phyloP scores from a whole-genome alignment of 2,329 filamentous ascomycete genomes.

The Aspergillus fijiensis region DNA sequence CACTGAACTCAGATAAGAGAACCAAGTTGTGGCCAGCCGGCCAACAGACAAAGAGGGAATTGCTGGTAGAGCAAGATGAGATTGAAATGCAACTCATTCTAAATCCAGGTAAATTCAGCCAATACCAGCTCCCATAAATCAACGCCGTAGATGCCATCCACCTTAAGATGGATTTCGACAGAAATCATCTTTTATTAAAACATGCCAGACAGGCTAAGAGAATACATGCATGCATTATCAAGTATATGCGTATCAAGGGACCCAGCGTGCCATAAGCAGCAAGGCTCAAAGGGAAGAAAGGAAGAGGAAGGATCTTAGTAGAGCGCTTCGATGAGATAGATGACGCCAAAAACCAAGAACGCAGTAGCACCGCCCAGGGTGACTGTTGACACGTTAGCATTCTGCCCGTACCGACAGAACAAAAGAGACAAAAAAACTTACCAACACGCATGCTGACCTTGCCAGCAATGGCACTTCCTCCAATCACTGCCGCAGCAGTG shows the following conservation, averaged over 20 bases:
- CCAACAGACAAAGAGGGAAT: background rate
- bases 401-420: background rate
- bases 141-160: background rate
- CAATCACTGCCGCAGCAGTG: slow-evolving; percentile 86
- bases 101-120: background rate
- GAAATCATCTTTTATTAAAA: background rate
- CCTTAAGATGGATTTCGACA: background rate
- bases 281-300: background rate
- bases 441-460: slow-evolving; percentile 93
- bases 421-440: slow-evolving; percentile 54
- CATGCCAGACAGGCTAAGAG: background rate
- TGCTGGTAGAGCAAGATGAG: background rate
- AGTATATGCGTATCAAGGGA: background rate
- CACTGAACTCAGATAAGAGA: too few species aligned
- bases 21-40: too few species aligned
- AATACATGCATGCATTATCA: background rate
- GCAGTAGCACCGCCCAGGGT: slow-evolving; percentile 87
- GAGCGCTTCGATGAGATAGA: slow-evolving; percentile 83
- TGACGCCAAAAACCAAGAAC: slow-evolving; percentile 86
- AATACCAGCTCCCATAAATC: background rate
- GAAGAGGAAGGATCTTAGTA: slow-evolving; percentile 38
- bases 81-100: background rate
- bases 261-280: background rate
- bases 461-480: slow-evolving; percentile 87
- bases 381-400: slow-evolving; percentile 54